A percentile compares a stretch with the other conserved stretches of the same genome.
These are phyloP conservation scores for Mycena galopus DNA, from an alignment of 768 basidiomycete species.

Conservation along the genomic window DNA sequence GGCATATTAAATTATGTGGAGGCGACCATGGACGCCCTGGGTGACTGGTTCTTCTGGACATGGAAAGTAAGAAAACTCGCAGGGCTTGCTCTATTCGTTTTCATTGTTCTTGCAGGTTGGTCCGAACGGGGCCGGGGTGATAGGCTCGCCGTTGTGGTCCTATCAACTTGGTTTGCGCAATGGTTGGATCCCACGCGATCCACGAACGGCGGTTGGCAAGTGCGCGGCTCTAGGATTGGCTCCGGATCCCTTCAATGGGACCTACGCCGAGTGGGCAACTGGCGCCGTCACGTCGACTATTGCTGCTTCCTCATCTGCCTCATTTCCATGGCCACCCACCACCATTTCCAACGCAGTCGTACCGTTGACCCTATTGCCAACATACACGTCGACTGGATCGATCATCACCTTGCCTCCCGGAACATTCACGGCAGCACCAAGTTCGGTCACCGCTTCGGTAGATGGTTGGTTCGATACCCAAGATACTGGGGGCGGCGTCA, in stretches of 20 bases:
- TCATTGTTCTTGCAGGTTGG: slow-evolving; percentile 53
- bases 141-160: slow-evolving; percentile 64
- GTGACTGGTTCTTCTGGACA: slow-evolving; percentile 66
- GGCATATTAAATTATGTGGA: slow-evolving; percentile 68
- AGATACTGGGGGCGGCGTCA: slow-evolving; percentile 63
- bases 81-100: slow-evolving; percentile 57
- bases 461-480: slow-evolving; percentile 70
- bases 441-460: slow-evolving; percentile 57
- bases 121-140: slow-evolving; percentile 59
- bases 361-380: slow-evolving; percentile 61
- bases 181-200: slow-evolving; percentile 86
- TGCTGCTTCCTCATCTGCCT: slow-evolving; percentile 54
- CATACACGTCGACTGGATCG: slow-evolving; percentile 73
- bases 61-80: slow-evolving; percentile 53
- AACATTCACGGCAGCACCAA: slow-evolving; percentile 59
- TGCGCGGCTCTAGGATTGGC: slow-evolving; percentile 69
- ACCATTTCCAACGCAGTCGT: slow-evolving; percentile 59
- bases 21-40: slow-evolving; percentile 58
- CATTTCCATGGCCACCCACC: slow-evolving; percentile 69
- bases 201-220: slow-evolving; percentile 71
- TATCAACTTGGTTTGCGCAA: slow-evolving; percentile 68
- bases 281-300: slow-evolving; percentile 73
- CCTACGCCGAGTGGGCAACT: slow-evolving; percentile 74
- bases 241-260: slow-evolving; percentile 54
- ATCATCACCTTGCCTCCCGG: slow-evolving; percentile 69